These are phyloP conservation scores for Grigorovia transvaalensis DNA, from an alignment of 805 yeast genomes.

Conservation along the genomic window DNA sequence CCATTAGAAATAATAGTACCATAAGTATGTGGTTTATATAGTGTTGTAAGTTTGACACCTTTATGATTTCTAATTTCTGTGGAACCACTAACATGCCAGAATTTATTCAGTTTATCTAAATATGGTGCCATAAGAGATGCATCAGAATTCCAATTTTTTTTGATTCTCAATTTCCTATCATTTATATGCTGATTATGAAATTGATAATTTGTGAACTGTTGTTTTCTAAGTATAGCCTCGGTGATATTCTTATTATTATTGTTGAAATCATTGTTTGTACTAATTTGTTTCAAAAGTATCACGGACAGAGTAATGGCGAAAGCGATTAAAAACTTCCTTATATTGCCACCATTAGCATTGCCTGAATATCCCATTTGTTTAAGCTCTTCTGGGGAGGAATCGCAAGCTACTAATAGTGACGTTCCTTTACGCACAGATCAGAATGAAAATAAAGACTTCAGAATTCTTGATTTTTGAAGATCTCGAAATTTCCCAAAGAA, in stretches of 20 bases:
- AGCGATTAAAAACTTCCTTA: not conserved
- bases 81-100: conserved; percentile 24
- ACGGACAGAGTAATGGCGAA: not conserved
- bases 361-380: not conserved
- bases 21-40: conserved; percentile 6
- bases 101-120: conserved; percentile 21
- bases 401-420: not conserved
- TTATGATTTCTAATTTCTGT: conserved; percentile 22
- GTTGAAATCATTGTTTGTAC: not conserved
- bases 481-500: not conserved
- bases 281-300: not conserved
- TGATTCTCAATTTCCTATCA: conserved; percentile 2
- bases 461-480: not conserved
- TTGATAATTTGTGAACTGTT: not conserved
- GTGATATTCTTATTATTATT: not conserved
- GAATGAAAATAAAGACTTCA: not conserved
- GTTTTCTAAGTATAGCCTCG: not conserved
- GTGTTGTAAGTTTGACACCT: conserved; percentile 14
- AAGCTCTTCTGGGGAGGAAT: not conserved
- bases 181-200: too few relatives aligned
- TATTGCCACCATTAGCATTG: not conserved
- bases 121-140: conserved; percentile 22
- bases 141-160: conserved; percentile 15
- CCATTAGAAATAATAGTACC: conserved; percentile 26
- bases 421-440: not conserved